phyloP scores from a whole-genome alignment of 257 asterid species.

The Solanum neorickii region DNA sequence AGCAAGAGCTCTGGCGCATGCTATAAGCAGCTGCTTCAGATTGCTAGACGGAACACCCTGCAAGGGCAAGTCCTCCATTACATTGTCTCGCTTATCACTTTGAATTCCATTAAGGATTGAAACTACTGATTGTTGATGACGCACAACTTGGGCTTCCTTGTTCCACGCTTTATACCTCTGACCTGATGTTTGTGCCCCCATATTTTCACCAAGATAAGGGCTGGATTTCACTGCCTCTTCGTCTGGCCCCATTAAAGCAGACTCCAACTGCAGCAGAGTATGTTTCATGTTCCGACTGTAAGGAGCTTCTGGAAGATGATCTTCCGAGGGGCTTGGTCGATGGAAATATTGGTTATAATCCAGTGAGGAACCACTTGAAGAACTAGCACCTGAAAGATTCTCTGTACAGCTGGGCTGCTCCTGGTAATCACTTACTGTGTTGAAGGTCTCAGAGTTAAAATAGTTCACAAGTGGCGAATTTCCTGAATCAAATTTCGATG shows the following conservation, averaged over 20 bases:
- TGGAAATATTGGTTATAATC: constrained; percentile 31
- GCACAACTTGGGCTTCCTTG: not conserved
- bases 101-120: not conserved
- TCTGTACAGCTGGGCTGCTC: constrained; percentile 46
- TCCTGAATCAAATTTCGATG: constrained; percentile 41
- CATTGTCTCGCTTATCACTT: not conserved
- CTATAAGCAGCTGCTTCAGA: constrained; percentile 2
- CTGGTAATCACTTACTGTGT: constrained; percentile 27
- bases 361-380: constrained; percentile 47
- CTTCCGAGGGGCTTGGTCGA: constrained; percentile 25
- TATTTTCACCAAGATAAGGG: not conserved
- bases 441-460: constrained; percentile 30
- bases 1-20: constrained; percentile 1
- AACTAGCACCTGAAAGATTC: constrained; percentile 38
- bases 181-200: not conserved
- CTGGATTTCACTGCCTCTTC: not conserved
- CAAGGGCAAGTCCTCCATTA: not conserved
- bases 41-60: not conserved
- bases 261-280: constrained; percentile 23
- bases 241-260: constrained; percentile 4
- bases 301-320: constrained; percentile 23
- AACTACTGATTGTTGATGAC: not conserved
- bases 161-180: not conserved
- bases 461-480: constrained; percentile 48
- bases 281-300: constrained; percentile 29